A percentile compares a stretch with the other conserved stretches of the same genome.
Evolutionary conservation across 2,329 filamentous ascomycete species (phyloP).

Genomic region (Blastomyces parvus): DNA sequence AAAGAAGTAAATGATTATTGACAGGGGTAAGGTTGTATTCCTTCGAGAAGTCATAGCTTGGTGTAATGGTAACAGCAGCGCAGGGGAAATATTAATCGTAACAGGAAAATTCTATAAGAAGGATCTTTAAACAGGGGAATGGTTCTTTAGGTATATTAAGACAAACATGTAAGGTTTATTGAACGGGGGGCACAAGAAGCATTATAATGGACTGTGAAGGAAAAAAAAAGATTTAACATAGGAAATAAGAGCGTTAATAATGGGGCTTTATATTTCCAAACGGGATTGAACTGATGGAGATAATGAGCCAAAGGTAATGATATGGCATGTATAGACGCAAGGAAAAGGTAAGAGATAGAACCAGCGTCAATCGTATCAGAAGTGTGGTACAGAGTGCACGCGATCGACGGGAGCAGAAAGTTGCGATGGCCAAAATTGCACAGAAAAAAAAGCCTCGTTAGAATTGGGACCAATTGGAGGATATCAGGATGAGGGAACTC

Average conservation of each 20-base stretch:
- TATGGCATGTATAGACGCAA: not conserved
- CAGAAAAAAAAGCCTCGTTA: not conserved
- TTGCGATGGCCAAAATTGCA: not conserved
- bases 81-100: no score
- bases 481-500: not conserved
- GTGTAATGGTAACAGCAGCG: not conserved
- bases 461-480: not conserved
- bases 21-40: not conserved
- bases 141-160: not conserved
- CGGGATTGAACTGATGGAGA: not conserved
- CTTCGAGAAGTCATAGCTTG: not conserved
- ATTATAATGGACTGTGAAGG: not conserved
- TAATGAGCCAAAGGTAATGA: not conserved
- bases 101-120: not conserved
- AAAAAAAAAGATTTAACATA: not conserved
- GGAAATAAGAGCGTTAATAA: not conserved
- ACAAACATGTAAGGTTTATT: no score
- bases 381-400: not conserved
- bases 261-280: constrained; percentile 1
- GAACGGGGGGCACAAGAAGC: not conserved
- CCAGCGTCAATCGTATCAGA: not conserved
- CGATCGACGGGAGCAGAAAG: not conserved
- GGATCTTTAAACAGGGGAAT: not conserved
- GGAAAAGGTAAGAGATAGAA: not conserved
- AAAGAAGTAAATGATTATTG: not conserved